Evolutionary conservation across 495 filamentous ascomycete genomes (phyloP), one percentile per base, ranked within the genome.

Genomic region (Polyplosphaeria fusca): DNA sequence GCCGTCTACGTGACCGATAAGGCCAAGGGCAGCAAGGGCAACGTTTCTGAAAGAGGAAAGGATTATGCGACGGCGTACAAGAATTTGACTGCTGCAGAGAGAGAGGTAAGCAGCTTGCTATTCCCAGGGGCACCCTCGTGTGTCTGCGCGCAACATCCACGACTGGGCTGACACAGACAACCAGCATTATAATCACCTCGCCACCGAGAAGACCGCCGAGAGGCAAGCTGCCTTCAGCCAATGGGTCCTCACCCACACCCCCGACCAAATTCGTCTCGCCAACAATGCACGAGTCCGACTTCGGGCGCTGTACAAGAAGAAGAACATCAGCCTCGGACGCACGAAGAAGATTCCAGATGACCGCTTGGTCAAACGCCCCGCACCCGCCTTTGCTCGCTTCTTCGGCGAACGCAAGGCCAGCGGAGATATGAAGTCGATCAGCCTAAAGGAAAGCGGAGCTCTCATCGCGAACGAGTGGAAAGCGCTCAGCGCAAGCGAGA

Each of bases 281-380:
- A 91, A 89, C 68, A 42, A 4, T 0, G 88, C 88, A 18, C 85
- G 89, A 37, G 47, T 16, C 0, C 13, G 16, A 1, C 75, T 91
- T 11, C 7, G 68, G 60, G 11, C 45, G 35, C 26, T 57, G 20
- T 11, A 60, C 26, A 44, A 46, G 37, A 27, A 19, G 19, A 30
- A 12, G n/a, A 23, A 25, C 30, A 30, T 23, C 16, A 18, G 14
- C 5, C 16, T 12, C 4, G 39, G 18, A 1, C 20, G 60, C 25
- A 57, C 52, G 1, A 5, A 52, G 47, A 14, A 49, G 39, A 61
- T 89, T 55, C 56, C 66, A 0, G 88, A 91, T 64, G 76, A 82
- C 9, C 79, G 88, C 13, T 56, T 71, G 22, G 82, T 84, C 43
- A 85, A 82, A 64, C 30, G 53, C 1, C 71, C 76, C 9, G 0